A percentile compares a stretch with the other conserved stretches of the same genome.
Evolutionary conservation across 2,329 filamentous ascomycete genomes (phyloP).

Genomic region (Cladosporium sp.): DNA sequence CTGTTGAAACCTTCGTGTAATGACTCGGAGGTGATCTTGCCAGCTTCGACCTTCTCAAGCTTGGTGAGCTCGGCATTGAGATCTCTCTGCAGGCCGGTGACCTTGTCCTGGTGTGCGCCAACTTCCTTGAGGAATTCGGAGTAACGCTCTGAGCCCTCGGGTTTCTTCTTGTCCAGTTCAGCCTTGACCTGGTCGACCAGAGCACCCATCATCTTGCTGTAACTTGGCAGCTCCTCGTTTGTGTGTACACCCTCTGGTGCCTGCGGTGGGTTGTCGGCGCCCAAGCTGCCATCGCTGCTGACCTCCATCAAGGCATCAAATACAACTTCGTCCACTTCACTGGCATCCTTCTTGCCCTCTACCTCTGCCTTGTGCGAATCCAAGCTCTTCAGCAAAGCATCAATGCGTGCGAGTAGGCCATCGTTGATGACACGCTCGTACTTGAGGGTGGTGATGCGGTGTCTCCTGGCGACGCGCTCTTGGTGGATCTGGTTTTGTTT

Average conservation of each 20-base stretch:
- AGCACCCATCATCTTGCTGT: slow-evolving; percentile 98
- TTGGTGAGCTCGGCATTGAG: slow-evolving; percentile 69
- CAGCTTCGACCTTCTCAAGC: slow-evolving; percentile 77
- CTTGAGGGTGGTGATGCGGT: slow-evolving; percentile 85
- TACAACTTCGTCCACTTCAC: slow-evolving; percentile 73
- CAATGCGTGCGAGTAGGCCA: slow-evolving; percentile 80
- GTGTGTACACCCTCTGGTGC: slow-evolving; percentile 76
- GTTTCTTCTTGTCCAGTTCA: slow-evolving; percentile 68
- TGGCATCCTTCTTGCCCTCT: slow-evolving; percentile 54
- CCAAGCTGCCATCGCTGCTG: slow-evolving; percentile 59
- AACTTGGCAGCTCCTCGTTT: slow-evolving; percentile 72
- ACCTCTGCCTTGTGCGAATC: slow-evolving; percentile 62
- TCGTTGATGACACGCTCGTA: slow-evolving; percentile 94
- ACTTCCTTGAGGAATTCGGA: slow-evolving; percentile 75
- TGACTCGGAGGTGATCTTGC: slow-evolving; percentile 91
- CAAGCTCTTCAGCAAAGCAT: slow-evolving; percentile 69
- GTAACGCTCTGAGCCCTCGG: slow-evolving; percentile 54
- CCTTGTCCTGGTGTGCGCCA: slow-evolving; percentile 69
- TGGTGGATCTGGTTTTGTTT: slow-evolving; percentile 98
- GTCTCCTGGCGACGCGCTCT: slow-evolving; percentile 77
- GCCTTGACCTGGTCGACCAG: slow-evolving; percentile 91
- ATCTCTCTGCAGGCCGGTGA: slow-evolving; percentile 72
- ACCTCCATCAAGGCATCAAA: slow-evolving; percentile 83
- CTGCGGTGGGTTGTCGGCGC: slow-evolving; percentile 70
- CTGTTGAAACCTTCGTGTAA: slow-evolving; percentile 88